Evolutionary conservation across 2,329 filamentous ascomycete species (phyloP).

Genomic region (Phialemoniopsis sp.): DNA sequence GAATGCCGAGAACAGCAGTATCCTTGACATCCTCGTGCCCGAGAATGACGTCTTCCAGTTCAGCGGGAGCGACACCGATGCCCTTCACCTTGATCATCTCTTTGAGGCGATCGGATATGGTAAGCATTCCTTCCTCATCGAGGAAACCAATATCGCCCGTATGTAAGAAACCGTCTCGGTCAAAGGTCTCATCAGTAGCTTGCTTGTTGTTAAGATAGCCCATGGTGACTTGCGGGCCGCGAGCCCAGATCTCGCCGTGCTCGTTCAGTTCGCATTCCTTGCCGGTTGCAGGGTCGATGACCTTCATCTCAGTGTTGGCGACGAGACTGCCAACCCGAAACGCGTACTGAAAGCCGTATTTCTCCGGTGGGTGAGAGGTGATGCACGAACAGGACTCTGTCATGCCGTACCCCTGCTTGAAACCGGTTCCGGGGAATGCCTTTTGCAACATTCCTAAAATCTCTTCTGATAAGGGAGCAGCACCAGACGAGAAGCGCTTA

Average conservation of each 20-base stretch:
- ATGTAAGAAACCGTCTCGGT: conserved; percentile 48
- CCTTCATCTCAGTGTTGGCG: conserved; percentile 55
- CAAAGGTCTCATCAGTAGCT: conserved; percentile 41
- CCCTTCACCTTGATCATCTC: conserved; percentile 68
- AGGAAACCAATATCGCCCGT: conserved; percentile 56
- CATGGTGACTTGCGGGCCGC: conserved; percentile 44
- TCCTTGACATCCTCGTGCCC: conserved; percentile 53
- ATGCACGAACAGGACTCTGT: conserved; percentile 63
- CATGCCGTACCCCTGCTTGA: conserved; percentile 67
- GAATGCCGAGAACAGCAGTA: conserved; percentile 48
- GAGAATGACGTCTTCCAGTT: conserved; percentile 59
- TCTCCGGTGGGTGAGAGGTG: conserved; percentile 52
- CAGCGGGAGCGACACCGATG: conserved; percentile 57
- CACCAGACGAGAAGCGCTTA: conserved; percentile 53
- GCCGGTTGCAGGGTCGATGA: conserved; percentile 49
- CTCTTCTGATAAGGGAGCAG: conserved; percentile 53
- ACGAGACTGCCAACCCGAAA: conserved; percentile 52
- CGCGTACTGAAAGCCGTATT: conserved; percentile 54
- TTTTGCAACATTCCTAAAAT: conserved; percentile 51
- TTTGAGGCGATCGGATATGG: conserved; percentile 60
- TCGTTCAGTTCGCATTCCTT: conserved; percentile 46
- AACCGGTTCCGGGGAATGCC: conserved; percentile 54
- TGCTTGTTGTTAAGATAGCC: conserved; percentile 39
- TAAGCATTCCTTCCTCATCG: conserved; percentile 49
- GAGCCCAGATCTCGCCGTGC: conserved; percentile 38